Evolutionary conservation across 306 rosid genomes (phyloP), one percentile per base, ranked within the genome.

Genomic region (Gillenia trifoliata): DNA sequence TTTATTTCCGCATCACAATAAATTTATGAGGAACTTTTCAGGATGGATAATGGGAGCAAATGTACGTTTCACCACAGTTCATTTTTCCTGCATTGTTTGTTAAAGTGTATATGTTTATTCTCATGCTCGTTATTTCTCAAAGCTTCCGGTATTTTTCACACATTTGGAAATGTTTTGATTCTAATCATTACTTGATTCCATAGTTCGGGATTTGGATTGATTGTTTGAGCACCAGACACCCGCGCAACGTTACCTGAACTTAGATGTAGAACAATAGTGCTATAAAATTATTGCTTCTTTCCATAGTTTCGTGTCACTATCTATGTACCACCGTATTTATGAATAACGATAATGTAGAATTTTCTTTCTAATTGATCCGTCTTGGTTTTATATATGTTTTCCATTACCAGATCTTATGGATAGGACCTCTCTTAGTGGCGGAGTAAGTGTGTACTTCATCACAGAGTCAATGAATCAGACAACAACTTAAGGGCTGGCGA

Each of bases 401-500:
- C 66, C 16, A 40, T 66, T 30, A 22, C 28, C 68, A 78, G 83
- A 65, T 71, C 30, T 33, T 68, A 45, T 49, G 67, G 80, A 19
- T 45, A 7, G 1, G 22, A 66, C 49, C 60, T 23, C 8, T 38
- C 29, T 16, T 63, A 54, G 8, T 10, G 23, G 29, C 47, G 36
- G 33, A 54, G 60, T 49, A 38, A 50, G 72, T 85, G 85, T 45
- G 26, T 36, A 28, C 15, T 85, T 34, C 75, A 41, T 64, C 87
- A 83, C 56, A 83, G 65, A 71, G 85, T 83, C 62, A 75, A 78
- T 47, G 81, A 86, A 38, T 65, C 77, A 56, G 85, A 86, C 75
- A 86, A 86, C 45, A 74, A 41, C 65, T 72, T 86, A 65, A 43
- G 70, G 33, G 67, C 79, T 65, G 88, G 88, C 66, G 82, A 82